Evolutionary conservation across 1,284 basidiomycete species (phyloP), one percentile per base, ranked within the genome.

Genomic region (Schizophyllum commune): DNA sequence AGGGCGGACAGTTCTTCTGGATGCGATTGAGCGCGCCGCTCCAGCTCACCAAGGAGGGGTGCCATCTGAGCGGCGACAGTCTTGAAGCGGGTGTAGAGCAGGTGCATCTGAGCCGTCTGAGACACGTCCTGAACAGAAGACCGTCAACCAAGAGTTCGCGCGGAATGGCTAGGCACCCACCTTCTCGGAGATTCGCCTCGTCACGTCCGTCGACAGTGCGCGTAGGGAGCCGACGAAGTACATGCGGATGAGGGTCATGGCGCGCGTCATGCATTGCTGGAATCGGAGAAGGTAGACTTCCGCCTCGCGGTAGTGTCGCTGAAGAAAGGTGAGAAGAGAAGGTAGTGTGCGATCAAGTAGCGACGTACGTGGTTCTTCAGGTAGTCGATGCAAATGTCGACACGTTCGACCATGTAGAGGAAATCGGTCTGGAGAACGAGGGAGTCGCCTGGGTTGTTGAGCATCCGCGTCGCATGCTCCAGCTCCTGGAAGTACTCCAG

Each of bases 181-280:
- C 77, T 88, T 90, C 66, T 94, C 91, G 0, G 81, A 79, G 56
- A 94, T 71, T 8, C 91, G 83, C 66, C 81, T 88, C 1, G 82
- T 81, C 13, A 95, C 82, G 66, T 96, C 92, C 21, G 83, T 74
- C 1, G 87, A 84, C 11, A 95, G 78, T 1, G 87, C 84, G 60
- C 87, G 81, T 11, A 97, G 77, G 1, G 90, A 88, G 4, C 89
- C 88, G 21, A 95, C 86, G 68, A 96, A 96, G 74, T 90, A 94
- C 84, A 97, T 93, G 71, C 92, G 95, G 76, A 97, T 93, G 58
- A 98, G 80, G 0, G 94, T 96, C 94, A 97, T 96, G 21, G 93
- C 91, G 39, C 95, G 85, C 0, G 92, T 96, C 83, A 97, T 88
- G 73, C 95, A 97, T 74, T 97, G 95, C 69, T 96, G 94, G 75